These are phyloP conservation scores for Tetrahymena malaccensis DNA, from an alignment of 73 alveolate genomes.

Conservation along the genomic window DNA sequence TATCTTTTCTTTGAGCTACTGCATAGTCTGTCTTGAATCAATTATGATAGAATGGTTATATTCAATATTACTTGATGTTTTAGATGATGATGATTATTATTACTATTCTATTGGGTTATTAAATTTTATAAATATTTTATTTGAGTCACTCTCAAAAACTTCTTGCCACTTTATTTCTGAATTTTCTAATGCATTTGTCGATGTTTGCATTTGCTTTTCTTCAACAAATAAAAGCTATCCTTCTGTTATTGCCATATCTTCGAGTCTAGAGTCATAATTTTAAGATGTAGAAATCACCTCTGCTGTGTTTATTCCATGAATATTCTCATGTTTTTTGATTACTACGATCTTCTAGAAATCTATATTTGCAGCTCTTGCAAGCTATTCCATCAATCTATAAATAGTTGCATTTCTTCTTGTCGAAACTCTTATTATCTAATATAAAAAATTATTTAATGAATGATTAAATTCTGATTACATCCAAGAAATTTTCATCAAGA, in stretches of 20 bases:
- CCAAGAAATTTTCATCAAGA: slow-evolving; percentile 5
- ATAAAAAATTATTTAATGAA: neutral
- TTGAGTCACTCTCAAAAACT: slow-evolving; percentile 25
- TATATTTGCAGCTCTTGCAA: neutral
- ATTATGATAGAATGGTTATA: slow-evolving; percentile 2
- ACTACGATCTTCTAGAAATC: neutral
- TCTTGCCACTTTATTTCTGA: slow-evolving; percentile 6
- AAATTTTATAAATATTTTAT: slow-evolving; percentile 21
- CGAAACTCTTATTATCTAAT: neutral
- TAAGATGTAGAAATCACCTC: neutral
- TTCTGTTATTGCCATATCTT: neutral
- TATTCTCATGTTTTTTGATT: neutral
- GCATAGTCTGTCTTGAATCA: slow-evolving; percentile 12
- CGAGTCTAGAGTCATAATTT: neutral
- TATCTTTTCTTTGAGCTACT: slow-evolving; percentile 1
- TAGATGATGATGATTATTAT: neutral
- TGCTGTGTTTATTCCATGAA: slow-evolving; percentile 2
- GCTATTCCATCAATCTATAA: neutral
- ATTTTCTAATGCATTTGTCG: neutral
- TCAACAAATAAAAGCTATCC: slow-evolving; percentile 19
- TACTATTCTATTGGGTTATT: slow-evolving; percentile 6
- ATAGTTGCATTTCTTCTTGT: neutral
- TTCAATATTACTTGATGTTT: neutral
- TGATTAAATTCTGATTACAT: neutral
- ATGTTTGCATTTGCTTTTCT: neutral